Evolutionary conservation across 1,284 basidiomycete genomes (phyloP), one percentile per base, ranked within the genome.

Genomic region (Apiotrichum laibachii): DNA sequence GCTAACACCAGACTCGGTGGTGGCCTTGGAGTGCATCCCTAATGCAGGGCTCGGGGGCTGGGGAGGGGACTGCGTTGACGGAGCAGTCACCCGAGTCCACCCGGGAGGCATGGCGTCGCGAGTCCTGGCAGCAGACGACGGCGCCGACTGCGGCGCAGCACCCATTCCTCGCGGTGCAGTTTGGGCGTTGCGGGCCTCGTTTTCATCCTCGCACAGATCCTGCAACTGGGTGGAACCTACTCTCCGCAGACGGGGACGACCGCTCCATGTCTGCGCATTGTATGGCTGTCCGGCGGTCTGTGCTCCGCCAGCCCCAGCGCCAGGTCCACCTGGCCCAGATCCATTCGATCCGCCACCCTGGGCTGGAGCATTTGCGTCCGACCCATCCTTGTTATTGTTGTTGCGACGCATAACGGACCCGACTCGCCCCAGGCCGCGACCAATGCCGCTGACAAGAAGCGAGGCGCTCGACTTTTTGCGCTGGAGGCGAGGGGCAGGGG

Each of bases 391-490:
- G 26, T 21, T 46, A 53, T 46, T 60, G 26, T 46, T 60, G 26
- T 56, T 60, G 7, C 66, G 60, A 21, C 59, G 62, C 61, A 73
- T 69, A 6, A 72, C 71, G 13, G 65, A 68, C 10, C 67, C 67
- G 44, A 70, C 59, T 16, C 71, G 54, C 12, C 60, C 59, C 26
- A 72, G 55, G 4, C 71, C 67, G 33, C 62, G 65, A 5, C 64
- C 65, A 12, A 72, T 49, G 9, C 65, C 60, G 18, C 43, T 35
- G 15, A 63, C 49, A 0, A 72, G 57, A 19, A 69, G 57, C 1
- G 61, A 61, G 18, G 64, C 65, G 22, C 61, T 60, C 11, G 67
- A 63, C 55, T 66, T 66, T 50, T 65, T 67, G 31, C 63, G 53
- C 22, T 46, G 44, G 21, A 63, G 40, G 16, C 49, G 49, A 2